Base-by-base conservation (phyloP, 2,329 filamentous ascomycete species). In the Fonsecaea erecta region DNA sequence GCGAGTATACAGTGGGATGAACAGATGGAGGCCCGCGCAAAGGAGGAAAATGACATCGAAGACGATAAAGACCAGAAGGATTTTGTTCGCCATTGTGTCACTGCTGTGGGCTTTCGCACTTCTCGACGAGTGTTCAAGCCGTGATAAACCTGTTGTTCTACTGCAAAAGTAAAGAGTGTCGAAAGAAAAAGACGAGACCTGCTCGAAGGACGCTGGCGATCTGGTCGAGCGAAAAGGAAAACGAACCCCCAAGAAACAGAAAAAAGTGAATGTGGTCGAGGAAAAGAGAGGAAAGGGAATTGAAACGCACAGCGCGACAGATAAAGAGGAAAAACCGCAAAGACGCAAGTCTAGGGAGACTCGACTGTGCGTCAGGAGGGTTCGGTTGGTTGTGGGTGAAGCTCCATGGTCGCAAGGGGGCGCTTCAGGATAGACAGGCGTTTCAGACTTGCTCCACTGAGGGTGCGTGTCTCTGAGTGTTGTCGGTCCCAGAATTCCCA, bases 31-130 rank as follows among this genome's bases (percentile, higher is more conserved):
- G 63, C 77, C 81, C 68, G 84, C 84, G 18, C 81, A 80, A 61
- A 74, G 75, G 37, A 84, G 77, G 73, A 86, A 86, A 70, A 85
- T 73, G 53, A 84, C 68, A 73, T 86, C 82, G 66, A 81, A 75
- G 51, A 74, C 75, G 63, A 85, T 72, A 74, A 83, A 87, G 65
- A 81, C 77, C 71, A 83, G 72, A 69, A 86, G 80, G 51, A 86
- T 77, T 67, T 81, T 84, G 77, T 84, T 82, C 72, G 79, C 77
- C 58, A 67, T 64, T 34, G 40, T 34, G 40, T 35, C 46, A 26
- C 21, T 57, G 30, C 35, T 56, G 28, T 51, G 21, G 46, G 30
- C 51, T 62, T 28, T 34, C 14, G 14, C n/a, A 21, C n/a, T 12
- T 32, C 32, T n/a, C 52, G 12, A 30, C 9, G 24, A 26, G 2